Evolutionary conservation across 306 rosid species (phyloP), one percentile per base, ranked within the genome.

Genomic region (Vicia faba): DNA sequence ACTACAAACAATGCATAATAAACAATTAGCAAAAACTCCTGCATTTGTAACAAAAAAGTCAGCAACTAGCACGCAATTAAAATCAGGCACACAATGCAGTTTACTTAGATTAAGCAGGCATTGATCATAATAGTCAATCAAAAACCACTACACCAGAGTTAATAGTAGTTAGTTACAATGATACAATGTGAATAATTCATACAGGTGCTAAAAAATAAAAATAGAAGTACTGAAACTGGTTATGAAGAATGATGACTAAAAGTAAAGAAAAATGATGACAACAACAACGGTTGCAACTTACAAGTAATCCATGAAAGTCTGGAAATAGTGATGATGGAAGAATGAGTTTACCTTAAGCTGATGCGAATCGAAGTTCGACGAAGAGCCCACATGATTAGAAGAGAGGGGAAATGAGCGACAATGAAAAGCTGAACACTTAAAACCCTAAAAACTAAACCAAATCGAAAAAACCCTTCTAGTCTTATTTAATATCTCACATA

Each of bases 1-100:
- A 81, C 98, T 86, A 62, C 73, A 76, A 70, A 31, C 23, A 79
- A 28, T 18, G 31, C 48, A 31, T 31, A 41, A 10, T 31, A 35
- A 50, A 73, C 29, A 51, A 44, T 70, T 10, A 75, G 35, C n/a
- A n/a, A n/a, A n/a, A n/a, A n/a, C n/a, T n/a, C n/a, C n/a, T n/a
- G n/a, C n/a, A n/a, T n/a, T n/a, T n/a, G n/a, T n/a, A n/a, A n/a
- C n/a, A n/a, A n/a, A n/a, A n/a, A n/a, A n/a, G n/a, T 33, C 38
- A 33, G 38, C 38, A 33, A 33, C 36, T 31, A 31, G 36, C 36
- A 33, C 38, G n/a, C 38, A 33, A 61, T n/a, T n/a, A 15, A 46
- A 46, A 46, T 50, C 9, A 9, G 11, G 3, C 1, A 15, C 4
- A 5, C 19, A 8, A 9, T 5, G 23, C 23, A 3, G 5, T 7